These are phyloP conservation scores for Tetrapisispora taiwanensis DNA, from an alignment of 805 yeast genomes.

Conservation along the genomic window DNA sequence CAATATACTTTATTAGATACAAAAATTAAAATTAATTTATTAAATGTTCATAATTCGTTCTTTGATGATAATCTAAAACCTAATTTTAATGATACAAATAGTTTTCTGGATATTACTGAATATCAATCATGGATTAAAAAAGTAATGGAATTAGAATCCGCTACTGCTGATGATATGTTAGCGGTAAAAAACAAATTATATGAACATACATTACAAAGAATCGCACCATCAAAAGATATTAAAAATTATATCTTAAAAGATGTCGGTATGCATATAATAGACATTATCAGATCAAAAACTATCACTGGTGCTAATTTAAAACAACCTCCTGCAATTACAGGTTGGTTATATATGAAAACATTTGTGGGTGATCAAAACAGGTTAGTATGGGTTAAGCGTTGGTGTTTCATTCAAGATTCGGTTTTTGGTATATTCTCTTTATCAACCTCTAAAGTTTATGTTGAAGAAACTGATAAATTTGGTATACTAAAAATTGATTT, in stretches of 20 bases:
- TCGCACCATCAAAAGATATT: slow-evolving; percentile 50
- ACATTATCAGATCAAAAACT: slow-evolving; percentile 1
- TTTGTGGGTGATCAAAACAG: slow-evolving; percentile 40
- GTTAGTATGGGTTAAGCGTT: slow-evolving; percentile 68
- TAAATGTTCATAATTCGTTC: not conserved
- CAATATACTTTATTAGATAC: slow-evolving; percentile 12
- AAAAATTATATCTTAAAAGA: slow-evolving; percentile 43
- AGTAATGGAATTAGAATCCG: slow-evolving; percentile 2
- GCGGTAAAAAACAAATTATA: slow-evolving; percentile 53
- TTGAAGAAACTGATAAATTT: slow-evolving; percentile 80
- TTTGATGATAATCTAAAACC: slow-evolving; percentile 1
- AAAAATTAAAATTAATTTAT: slow-evolving; percentile 6
- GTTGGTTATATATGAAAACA: slow-evolving; percentile 77
- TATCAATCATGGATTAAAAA: slow-evolving; percentile 10
- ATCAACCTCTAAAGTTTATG: slow-evolving; percentile 57
- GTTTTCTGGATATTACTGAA: slow-evolving; percentile 1
- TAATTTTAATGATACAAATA: slow-evolving; percentile 3
- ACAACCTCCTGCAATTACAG: slow-evolving; percentile 48
- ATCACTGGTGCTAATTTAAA: not conserved
- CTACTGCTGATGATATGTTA: slow-evolving; percentile 31
- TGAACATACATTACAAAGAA: slow-evolving; percentile 39
- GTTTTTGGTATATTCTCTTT: slow-evolving; percentile 67
- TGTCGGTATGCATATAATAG: slow-evolving; percentile 35
- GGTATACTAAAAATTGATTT: slow-evolving; percentile 67
- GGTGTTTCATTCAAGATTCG: slow-evolving; percentile 72